Conservation (phyloP, 805 yeast species). For the Danielia oregonensis region DNA sequence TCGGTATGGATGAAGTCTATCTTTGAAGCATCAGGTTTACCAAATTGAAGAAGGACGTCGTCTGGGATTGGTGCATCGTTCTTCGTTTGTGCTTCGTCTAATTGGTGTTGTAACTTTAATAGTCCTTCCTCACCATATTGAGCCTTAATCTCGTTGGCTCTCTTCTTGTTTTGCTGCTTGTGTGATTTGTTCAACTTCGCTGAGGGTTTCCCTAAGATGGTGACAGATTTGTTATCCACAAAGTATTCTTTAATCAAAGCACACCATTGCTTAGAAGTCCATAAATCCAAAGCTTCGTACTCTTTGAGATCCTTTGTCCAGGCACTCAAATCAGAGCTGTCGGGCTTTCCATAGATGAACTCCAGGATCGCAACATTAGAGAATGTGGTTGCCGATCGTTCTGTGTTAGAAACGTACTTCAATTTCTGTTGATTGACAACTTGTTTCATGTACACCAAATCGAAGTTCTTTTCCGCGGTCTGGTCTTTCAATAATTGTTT, state of each 20-base stretch:
- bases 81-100: conserved; percentile 58
- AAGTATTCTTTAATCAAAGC: conserved; percentile 49
- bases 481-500: conserved; percentile 53
- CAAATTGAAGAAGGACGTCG: conserved; percentile 55
- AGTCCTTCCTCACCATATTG: conserved; percentile 61
- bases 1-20: conserved; percentile 69
- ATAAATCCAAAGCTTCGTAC: conserved; percentile 51
- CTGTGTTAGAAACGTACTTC: conserved; percentile 58
- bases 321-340: conserved; percentile 54
- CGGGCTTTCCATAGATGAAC: conserved; percentile 70
- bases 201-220: conserved; percentile 74
- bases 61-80: conserved; percentile 81
- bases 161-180: conserved; percentile 48
- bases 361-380: conserved; percentile 70
- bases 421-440: conserved; percentile 62
- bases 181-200: conserved; percentile 47
- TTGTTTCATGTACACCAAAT: conserved; percentile 62
- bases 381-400: conserved; percentile 57
- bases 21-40: conserved; percentile 68
- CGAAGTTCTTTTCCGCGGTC: conserved; percentile 47
- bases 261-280: conserved; percentile 72
- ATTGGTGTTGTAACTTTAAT: conserved; percentile 41
- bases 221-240: conserved; percentile 57
- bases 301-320: conserved; percentile 57
- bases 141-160: conserved; percentile 46